A percentile compares a stretch with the other conserved stretches of the same genome.
Evolutionary conservation across 768 basidiomycete genomes (phyloP).

Genomic region (Phlebiopsis gigantea): DNA sequence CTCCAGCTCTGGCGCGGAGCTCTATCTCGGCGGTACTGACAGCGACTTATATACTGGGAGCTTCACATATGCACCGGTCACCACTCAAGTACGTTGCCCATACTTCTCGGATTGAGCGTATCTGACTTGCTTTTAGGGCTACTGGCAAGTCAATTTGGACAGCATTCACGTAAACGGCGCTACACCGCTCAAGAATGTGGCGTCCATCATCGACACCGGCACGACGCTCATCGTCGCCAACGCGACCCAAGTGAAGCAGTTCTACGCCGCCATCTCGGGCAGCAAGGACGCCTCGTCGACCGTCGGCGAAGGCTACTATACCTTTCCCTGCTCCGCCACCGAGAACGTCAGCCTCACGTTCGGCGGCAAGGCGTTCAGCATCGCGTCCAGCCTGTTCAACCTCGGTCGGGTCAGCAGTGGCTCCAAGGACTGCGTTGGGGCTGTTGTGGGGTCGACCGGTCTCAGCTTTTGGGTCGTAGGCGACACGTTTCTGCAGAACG

Average conservation of each 20-base stretch:
- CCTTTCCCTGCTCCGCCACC: slow-evolving; percentile 31
- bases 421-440: slow-evolving; percentile 32
- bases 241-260: slow-evolving; percentile 9
- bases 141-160: slow-evolving; percentile 27
- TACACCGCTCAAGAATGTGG: slow-evolving; percentile 4
- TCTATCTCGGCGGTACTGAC: slow-evolving; percentile 54
- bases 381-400: slow-evolving; percentile 35
- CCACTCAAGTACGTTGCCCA: slow-evolving; percentile 8
- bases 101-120: not conserved
- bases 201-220: slow-evolving; percentile 28
- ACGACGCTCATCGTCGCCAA: slow-evolving; percentile 26
- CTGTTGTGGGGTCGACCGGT: slow-evolving; percentile 22
- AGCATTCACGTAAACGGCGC: slow-evolving; percentile 19
- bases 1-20: slow-evolving; percentile 37
- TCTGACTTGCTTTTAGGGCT: slow-evolving; percentile 16
- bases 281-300: slow-evolving; percentile 5
- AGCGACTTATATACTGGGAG: slow-evolving; percentile 37
- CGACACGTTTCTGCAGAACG: slow-evolving; percentile 39
- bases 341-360: slow-evolving; percentile 32
- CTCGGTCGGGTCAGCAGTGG: slow-evolving; percentile 31
- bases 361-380: slow-evolving; percentile 32
- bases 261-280: slow-evolving; percentile 27
- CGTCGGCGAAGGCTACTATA: slow-evolving; percentile 29
- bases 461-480: slow-evolving; percentile 31
- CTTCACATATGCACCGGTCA: slow-evolving; percentile 36